Conservation (phyloP, 129 eudicot species). For the sunflower (Helianthus annuus) region HanXRQr2.0-SUNRISE NC_035441.2:173673079-173673578, state of each 20-base stretch:
- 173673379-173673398: not conserved
- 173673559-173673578: constrained; percentile 6
- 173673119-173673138: not conserved
- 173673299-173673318: too few relatives aligned
- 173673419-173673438: constrained; percentile 10
- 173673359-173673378: not conserved
- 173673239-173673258: too few relatives aligned
- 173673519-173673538: constrained; percentile 37
- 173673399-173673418: not conserved
- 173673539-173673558: constrained; percentile 32
- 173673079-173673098: not conserved
- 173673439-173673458: constrained; percentile 12
- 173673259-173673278: too few relatives aligned
- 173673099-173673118: not conserved
- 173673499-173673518: constrained; percentile 32
- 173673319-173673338: too few relatives aligned
- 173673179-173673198: too few relatives aligned
- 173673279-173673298: too few relatives aligned
- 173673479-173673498: constrained; percentile 36
- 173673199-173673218: too few relatives aligned
- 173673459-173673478: constrained; percentile 37
- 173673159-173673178: not conserved
- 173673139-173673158: not conserved
- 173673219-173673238: too few relatives aligned
- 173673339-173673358: too few relatives aligned